Evolutionary conservation across 352 stramenopile species (phyloP).

Genomic region (Phytophthora melonis): DNA sequence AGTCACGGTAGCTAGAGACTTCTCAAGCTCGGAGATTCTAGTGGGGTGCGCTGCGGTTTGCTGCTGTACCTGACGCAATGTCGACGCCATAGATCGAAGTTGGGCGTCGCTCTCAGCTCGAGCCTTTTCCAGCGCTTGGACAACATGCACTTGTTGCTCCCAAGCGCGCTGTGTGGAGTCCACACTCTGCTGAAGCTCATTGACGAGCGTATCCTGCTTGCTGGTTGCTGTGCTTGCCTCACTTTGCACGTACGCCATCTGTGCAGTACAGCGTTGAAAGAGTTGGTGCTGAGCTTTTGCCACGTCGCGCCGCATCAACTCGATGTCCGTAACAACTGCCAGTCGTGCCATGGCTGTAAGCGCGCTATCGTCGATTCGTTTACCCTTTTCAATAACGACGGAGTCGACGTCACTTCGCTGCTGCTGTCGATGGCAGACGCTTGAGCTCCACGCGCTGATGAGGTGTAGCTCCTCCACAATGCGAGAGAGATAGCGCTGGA

Average conservation of each 20-base stretch:
- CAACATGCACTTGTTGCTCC: conserved; percentile 34
- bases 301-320: conserved; percentile 33
- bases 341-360: conserved; percentile 28
- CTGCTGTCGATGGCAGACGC: conserved; percentile 21
- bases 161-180: conserved; percentile 48
- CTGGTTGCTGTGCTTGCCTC: conserved; percentile 16
- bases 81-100: conserved; percentile 19
- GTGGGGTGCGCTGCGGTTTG: conserved; percentile 31
- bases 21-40: conserved; percentile 39
- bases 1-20: conserved; percentile 13
- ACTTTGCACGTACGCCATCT: conserved; percentile 48
- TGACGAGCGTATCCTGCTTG: conserved; percentile 37
- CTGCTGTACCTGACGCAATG: conserved; percentile 40
- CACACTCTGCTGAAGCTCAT: conserved; percentile 36
- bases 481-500: conserved; percentile 55
- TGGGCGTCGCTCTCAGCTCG: conserved; percentile 29
- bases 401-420: conserved; percentile 3
- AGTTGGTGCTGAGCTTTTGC: conserved; percentile 53
- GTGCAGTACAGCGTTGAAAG: conserved; percentile 44
- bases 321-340: conserved; percentile 36
- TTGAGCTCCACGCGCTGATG: conserved; percentile 51
- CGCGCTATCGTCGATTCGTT: conserved; percentile 6
- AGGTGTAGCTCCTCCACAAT: conserved; percentile 69
- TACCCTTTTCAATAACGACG: not conserved
- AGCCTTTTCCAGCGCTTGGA: conserved; percentile 34